Conservation (phyloP, 2,329 filamentous ascomycete species). For the Colletotrichum simmondsii region DNA sequence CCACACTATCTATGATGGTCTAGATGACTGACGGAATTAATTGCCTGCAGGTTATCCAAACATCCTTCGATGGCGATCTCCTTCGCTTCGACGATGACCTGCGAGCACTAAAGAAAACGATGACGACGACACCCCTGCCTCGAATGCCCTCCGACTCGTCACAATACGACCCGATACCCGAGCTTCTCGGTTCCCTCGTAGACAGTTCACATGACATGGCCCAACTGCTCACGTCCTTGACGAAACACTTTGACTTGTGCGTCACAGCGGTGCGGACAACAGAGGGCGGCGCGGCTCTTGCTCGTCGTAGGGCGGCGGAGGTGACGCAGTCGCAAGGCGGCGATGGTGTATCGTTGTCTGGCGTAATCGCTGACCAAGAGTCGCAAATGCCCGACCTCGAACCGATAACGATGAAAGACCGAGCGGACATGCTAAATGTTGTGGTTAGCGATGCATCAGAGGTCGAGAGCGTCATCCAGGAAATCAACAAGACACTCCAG, state of each 20-base stretch:
- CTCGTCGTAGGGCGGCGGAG: slow-evolving; percentile 75
- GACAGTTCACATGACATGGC: slow-evolving; percentile 86
- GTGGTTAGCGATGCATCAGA: slow-evolving; percentile 77
- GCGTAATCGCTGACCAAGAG: slow-evolving; percentile 71
- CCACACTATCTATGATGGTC: not conserved
- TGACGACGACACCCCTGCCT: slow-evolving; percentile 54
- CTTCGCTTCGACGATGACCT: slow-evolving; percentile 81
- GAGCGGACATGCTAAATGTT: slow-evolving; percentile 84
- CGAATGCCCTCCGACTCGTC: slow-evolving; percentile 48
- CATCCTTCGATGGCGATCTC: slow-evolving; percentile 81
- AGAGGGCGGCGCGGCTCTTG: slow-evolving; percentile 79
- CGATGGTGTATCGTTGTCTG: slow-evolving; percentile 71
- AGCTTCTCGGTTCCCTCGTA: slow-evolving; percentile 72
- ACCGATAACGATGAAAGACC: slow-evolving; percentile 79
- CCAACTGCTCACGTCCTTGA: slow-evolving; percentile 80
- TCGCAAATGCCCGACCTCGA: slow-evolving; percentile 65
- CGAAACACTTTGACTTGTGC: slow-evolving; percentile 91
- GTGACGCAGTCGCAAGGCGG: slow-evolving; percentile 59
- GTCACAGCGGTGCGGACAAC: slow-evolving; percentile 92
- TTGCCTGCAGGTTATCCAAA: slow-evolving; percentile 66
- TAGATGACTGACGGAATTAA: slow-evolving; percentile 22
- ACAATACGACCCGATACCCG: slow-evolving; percentile 56
- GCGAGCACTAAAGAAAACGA: slow-evolving; percentile 68
- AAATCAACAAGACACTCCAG: slow-evolving; percentile 79
- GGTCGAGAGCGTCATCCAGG: slow-evolving; percentile 73